phyloP scores from a whole-genome alignment of 73 alveolate species.

The Paramecium tetraurelia region DNA sequence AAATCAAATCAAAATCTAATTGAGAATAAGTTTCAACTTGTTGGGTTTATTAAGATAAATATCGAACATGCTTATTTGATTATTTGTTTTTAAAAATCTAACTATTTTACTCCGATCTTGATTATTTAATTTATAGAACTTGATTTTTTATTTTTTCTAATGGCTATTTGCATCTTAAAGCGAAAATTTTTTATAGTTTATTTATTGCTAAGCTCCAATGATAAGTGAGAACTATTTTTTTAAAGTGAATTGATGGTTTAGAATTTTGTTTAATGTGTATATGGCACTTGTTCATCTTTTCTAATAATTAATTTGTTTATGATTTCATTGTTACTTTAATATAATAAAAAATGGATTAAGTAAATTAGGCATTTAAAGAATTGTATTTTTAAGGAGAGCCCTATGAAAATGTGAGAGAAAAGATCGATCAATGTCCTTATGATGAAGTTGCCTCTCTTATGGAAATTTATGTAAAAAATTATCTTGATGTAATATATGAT shows the following conservation, averaged over 20 bases:
- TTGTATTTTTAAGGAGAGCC: background rate
- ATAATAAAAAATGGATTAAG: background rate
- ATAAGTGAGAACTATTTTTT: background rate
- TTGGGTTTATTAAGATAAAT: background rate
- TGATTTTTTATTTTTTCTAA: background rate
- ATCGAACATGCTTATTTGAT: background rate
- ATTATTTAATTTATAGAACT: background rate
- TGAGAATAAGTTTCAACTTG: background rate
- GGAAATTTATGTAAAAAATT: background rate
- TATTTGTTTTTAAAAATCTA: background rate
- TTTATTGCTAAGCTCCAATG: background rate
- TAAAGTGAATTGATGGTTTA: background rate
- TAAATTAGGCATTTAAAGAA: background rate
- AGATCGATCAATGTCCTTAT: background rate
- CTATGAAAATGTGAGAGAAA: background rate
- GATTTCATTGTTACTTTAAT: background rate
- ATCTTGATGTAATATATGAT: background rate
- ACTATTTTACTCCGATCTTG: background rate
- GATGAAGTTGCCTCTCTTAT: background rate
- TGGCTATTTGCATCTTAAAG: background rate
- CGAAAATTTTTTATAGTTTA: background rate
- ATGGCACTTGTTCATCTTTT: background rate
- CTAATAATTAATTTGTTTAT: background rate
- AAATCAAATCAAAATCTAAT: background rate
- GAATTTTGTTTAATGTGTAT: background rate